Evolutionary conservation across 495 filamentous ascomycete genomes (phyloP).

Genomic region (Penicillium desertorum): DNA sequence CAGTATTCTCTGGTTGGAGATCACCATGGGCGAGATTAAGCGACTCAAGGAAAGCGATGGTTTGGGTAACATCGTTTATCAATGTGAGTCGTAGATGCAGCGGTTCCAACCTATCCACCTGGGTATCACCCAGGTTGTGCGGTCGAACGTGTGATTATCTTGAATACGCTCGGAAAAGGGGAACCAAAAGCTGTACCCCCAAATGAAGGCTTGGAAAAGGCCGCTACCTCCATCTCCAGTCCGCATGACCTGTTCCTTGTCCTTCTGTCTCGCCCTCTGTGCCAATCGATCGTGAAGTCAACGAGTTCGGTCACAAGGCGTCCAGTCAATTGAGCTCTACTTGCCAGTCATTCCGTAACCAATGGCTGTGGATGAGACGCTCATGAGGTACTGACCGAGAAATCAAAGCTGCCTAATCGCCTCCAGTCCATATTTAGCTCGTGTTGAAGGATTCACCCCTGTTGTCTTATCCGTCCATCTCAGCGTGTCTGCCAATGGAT

Average conservation of each 20-base stretch:
- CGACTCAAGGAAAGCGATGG: too few relatives aligned
- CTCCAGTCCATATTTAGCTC: background rate
- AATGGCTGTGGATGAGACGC: background rate
- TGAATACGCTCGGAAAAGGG: too few relatives aligned
- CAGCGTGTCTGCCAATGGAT: background rate
- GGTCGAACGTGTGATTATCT: too few relatives aligned
- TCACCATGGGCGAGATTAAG: too few relatives aligned
- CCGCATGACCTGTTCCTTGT: background rate
- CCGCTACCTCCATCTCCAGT: background rate
- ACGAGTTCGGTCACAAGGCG: background rate
- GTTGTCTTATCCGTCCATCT: background rate
- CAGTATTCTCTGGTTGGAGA: too few relatives aligned
- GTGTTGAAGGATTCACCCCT: background rate
- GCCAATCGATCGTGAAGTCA: background rate
- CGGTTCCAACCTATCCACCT: too few relatives aligned
- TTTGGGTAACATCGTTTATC: too few relatives aligned
- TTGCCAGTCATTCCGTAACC: background rate
- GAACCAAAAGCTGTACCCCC: too few relatives aligned
- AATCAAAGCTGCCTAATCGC: background rate
- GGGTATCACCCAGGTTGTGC: too few relatives aligned
- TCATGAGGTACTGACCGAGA: background rate
- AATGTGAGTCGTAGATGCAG: too few relatives aligned
- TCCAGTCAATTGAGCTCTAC: constrained; percentile 2
- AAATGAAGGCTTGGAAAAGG: too few relatives aligned
- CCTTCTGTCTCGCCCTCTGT: background rate